A percentile compares a stretch with the other conserved stretches of the same genome.
Evolutionary conservation across 2,329 filamentous ascomycete species (phyloP).

Genomic region (Ascomycota sp.): DNA sequence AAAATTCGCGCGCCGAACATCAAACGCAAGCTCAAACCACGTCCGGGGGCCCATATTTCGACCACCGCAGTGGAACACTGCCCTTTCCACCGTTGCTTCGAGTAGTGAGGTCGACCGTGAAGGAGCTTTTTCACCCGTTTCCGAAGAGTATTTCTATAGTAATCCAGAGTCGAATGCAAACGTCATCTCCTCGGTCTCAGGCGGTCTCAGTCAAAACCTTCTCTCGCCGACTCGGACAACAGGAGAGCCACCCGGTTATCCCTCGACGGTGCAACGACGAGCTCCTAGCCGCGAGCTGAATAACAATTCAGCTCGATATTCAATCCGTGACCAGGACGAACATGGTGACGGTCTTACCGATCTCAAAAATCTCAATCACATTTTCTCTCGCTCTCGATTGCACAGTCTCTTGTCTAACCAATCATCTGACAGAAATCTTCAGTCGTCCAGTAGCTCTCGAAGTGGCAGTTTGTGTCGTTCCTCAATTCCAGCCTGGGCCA

Average conservation of each 20-base stretch:
- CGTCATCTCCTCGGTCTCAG: conserved; percentile 33
- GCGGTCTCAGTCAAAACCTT: conserved; percentile 18
- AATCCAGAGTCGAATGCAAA: conserved; percentile 23
- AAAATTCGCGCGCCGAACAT: background rate
- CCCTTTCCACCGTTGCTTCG: conserved; percentile 40
- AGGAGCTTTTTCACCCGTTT: conserved; percentile 14
- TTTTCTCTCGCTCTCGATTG: conserved; percentile 31
- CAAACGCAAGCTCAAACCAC: background rate
- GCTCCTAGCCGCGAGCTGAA: conserved; percentile 12
- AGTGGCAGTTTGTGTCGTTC: conserved; percentile 21
- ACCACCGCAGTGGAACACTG: conserved; percentile 39
- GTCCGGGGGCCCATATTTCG: background rate
- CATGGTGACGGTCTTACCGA: conserved; percentile 41
- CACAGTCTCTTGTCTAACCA: conserved; percentile 26
- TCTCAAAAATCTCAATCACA: conserved; percentile 27
- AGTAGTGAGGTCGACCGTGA: conserved; percentile 33
- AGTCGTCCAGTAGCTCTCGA: conserved; percentile 27
- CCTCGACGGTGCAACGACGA: conserved; percentile 21
- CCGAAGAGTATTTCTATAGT: conserved; percentile 16
- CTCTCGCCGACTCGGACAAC: conserved; percentile 10
- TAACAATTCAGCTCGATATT: conserved; percentile 17
- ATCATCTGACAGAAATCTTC: conserved; percentile 27
- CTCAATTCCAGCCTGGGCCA: conserved; percentile 31
- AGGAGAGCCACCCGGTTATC: conserved; percentile 7
- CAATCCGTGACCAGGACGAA: conserved; percentile 37